These are phyloP conservation scores for Lepidium didymum DNA, from an alignment of 345 rosid species.

Conservation along the genomic window DNA sequence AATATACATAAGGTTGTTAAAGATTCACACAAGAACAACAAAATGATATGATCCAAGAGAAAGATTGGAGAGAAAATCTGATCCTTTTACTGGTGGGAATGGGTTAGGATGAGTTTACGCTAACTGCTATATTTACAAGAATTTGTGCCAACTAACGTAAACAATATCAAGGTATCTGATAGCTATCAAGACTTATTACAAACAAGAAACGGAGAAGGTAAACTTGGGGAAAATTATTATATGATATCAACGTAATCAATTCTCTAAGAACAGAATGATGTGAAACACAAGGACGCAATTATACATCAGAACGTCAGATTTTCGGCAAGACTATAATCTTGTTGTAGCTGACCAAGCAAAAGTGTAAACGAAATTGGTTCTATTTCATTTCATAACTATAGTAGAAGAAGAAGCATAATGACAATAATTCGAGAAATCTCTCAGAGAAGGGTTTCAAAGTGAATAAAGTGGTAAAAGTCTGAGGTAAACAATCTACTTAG, in stretches of 20 bases:
- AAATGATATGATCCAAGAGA: background rate
- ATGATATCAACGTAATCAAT: background rate
- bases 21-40: slow-evolving; percentile 3
- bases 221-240: background rate
- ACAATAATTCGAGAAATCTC: background rate
- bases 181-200: background rate
- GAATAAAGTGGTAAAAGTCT: background rate
- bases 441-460: background rate
- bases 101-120: background rate
- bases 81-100: background rate
- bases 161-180: background rate
- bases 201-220: background rate
- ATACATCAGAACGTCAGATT: background rate
- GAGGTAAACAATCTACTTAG: background rate
- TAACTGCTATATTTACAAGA: background rate
- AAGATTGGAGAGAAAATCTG: slow-evolving; percentile 4
- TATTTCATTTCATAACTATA: background rate
- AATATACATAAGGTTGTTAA: background rate
- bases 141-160: background rate
- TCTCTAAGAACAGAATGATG: background rate
- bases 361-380: background rate
- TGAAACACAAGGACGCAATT: background rate
- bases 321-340: background rate
- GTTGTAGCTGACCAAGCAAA: background rate
- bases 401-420: background rate